Evolutionary conservation across 1,139 yeast genomes (phyloP).

Genomic region (Yamadazyma atmosphaerica): DNA sequence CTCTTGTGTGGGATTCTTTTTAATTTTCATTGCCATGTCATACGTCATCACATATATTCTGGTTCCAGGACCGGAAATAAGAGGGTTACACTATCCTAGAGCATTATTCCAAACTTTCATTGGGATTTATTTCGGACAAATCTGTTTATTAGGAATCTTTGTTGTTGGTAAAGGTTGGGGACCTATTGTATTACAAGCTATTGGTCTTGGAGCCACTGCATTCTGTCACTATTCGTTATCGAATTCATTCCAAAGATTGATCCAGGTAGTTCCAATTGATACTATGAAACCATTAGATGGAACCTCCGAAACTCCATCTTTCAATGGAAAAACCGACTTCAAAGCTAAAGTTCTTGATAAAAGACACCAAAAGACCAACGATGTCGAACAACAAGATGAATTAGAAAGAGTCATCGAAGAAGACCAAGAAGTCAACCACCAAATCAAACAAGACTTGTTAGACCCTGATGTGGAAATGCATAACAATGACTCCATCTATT

Average conservation of each 20-base stretch:
- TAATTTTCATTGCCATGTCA: constrained; percentile 75
- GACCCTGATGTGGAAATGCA: constrained; percentile 18
- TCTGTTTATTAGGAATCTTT: constrained; percentile 82
- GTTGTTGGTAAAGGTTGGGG: constrained; percentile 96
- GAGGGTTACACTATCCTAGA: constrained; percentile 85
- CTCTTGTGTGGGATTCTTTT: constrained; percentile 63
- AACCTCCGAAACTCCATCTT: constrained; percentile 60
- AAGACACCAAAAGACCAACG: constrained; percentile 16
- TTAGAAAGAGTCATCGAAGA: constrained; percentile 17
- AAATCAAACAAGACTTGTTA: constrained; percentile 24
- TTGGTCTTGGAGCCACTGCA: constrained; percentile 62
- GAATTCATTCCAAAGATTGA: constrained; percentile 63
- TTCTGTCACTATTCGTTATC: constrained; percentile 63
- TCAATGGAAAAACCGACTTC: constrained; percentile 37
- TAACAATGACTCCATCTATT: constrained; percentile 12
- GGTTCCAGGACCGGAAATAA: constrained; percentile 60
- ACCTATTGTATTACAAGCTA: constrained; percentile 74
- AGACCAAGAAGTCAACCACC: constrained; percentile 16
- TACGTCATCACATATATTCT: constrained; percentile 78
- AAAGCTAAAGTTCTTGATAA: constrained; percentile 30
- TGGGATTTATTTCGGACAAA: constrained; percentile 84
- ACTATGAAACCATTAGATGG: constrained; percentile 75
- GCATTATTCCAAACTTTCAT: constrained; percentile 87
- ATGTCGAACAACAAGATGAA: constrained; percentile 16
- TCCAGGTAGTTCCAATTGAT: constrained; percentile 61